phyloP scores from a whole-genome alignment of 495 filamentous ascomycete species.

The Geopyxis carbonaria region DNA sequence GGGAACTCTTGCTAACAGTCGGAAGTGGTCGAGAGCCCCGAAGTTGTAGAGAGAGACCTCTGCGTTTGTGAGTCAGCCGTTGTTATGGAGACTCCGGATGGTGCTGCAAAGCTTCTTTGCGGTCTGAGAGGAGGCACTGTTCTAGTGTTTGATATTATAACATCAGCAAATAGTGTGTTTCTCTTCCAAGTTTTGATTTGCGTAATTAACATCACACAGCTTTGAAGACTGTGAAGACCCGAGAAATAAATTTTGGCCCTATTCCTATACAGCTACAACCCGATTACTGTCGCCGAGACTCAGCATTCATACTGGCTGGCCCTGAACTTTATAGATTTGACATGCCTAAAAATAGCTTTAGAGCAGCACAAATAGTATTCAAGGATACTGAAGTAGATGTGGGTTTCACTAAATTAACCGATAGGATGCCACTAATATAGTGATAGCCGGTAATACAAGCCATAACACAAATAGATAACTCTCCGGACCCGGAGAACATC shows the following conservation, averaged over 20 bases:
- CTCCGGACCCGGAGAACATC: slow-evolving; percentile 17
- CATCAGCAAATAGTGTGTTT: background rate
- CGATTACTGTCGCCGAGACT: slow-evolving; percentile 17
- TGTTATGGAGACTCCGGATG: slow-evolving; percentile 10
- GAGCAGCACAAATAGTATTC: slow-evolving; percentile 22
- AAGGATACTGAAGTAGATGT: slow-evolving; percentile 16
- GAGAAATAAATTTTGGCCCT: slow-evolving; percentile 35
- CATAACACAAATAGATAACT: slow-evolving; percentile 19
- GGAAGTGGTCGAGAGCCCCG: slow-evolving; percentile 13
- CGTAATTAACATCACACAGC: background rate
- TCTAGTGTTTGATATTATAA: slow-evolving; percentile 11
- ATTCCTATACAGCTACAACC: slow-evolving; percentile 22
- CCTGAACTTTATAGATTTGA: slow-evolving; percentile 25
- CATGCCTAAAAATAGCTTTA: slow-evolving; percentile 17
- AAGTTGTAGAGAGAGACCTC: slow-evolving; percentile 14
- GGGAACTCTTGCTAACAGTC: slow-evolving; percentile 4
- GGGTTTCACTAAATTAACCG: slow-evolving; percentile 1
- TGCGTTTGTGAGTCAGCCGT: slow-evolving; percentile 22
- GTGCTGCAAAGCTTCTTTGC: slow-evolving; percentile 15
- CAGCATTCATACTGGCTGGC: slow-evolving; percentile 22
- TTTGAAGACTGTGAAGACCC: slow-evolving; percentile 31
- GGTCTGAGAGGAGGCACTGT: slow-evolving; percentile 22
- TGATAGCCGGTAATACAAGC: slow-evolving; percentile 20
- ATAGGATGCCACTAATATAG: background rate
- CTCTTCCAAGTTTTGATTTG: background rate